Evolutionary conservation across 441 rosid genomes (phyloP).

Genomic region (Eutrema salsugineum): DNA sequence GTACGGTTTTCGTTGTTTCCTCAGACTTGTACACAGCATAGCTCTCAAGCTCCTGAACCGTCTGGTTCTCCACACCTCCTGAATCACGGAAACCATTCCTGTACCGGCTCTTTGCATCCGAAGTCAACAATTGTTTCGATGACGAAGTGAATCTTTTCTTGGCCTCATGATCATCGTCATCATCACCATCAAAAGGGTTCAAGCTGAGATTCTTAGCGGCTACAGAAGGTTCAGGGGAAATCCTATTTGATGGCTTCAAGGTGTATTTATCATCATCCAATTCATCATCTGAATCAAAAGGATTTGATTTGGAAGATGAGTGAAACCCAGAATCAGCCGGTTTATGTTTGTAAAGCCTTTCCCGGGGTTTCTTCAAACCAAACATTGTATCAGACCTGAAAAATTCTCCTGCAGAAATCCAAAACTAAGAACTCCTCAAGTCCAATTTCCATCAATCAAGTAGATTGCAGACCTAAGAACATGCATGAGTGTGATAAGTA

Average conservation of each 20-base stretch:
- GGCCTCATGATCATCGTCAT: conserved; percentile 38
- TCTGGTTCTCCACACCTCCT: conserved; percentile 80
- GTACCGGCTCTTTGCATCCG: conserved; percentile 42
- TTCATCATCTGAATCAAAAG: conserved; percentile 80
- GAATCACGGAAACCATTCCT: conserved; percentile 64
- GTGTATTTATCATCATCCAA: conserved; percentile 38
- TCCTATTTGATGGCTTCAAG: conserved; percentile 45
- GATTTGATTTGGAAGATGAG: conserved; percentile 54
- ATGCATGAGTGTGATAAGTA: not conserved
- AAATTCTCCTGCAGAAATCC: not conserved
- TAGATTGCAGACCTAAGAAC: not conserved
- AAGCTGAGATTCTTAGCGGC: conserved; percentile 26
- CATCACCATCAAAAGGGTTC: conserved; percentile 62
- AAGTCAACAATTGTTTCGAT: conserved; percentile 25
- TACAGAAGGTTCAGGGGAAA: conserved; percentile 49
- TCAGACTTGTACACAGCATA: conserved; percentile 81
- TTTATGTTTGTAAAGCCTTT: conserved; percentile 43
- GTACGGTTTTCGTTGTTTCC: conserved; percentile 75
- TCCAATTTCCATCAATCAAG: not conserved
- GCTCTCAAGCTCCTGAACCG: conserved; percentile 76
- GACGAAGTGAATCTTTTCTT: conserved; percentile 37
- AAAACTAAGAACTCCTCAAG: not conserved
- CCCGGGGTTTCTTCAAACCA: conserved; percentile 53
- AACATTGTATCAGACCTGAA: conserved; percentile 35
- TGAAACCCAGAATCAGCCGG: conserved; percentile 38